These are phyloP conservation scores for Epichloe sylvatica DNA, from an alignment of 2,329 filamentous ascomycete genomes.

Conservation along the genomic window DNA sequence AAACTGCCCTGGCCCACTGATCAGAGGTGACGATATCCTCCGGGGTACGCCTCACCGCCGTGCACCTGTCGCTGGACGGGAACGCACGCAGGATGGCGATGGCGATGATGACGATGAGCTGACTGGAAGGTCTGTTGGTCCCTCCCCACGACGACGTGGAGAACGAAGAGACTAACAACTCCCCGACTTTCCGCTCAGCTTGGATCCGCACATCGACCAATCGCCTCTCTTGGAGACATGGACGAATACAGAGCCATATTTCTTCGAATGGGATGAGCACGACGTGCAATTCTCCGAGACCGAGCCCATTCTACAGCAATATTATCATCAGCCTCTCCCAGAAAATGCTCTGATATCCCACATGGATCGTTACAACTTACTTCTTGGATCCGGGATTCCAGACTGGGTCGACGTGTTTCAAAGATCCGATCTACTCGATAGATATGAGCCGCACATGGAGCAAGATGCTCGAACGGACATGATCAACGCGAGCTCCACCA, in stretches of 20 bases:
- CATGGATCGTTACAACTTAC: neutral
- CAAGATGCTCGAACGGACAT: neutral
- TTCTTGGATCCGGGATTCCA: neutral
- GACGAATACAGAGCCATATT: neutral
- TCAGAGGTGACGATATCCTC: too few species aligned
- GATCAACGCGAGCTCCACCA: neutral
- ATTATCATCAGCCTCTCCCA: neutral
- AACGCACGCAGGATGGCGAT: neutral
- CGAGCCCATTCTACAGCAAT: neutral
- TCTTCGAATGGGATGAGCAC: neutral
- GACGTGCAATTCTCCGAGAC: neutral
- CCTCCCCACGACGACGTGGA: constrained; percentile 2
- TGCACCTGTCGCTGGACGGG: neutral
- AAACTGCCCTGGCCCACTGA: neutral
- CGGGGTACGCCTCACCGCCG: neutral
- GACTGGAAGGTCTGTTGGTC: constrained; percentile 5
- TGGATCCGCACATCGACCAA: neutral
- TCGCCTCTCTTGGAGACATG: neutral
- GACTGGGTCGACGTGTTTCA: neutral
- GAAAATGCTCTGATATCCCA: neutral
- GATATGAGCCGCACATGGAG: neutral
- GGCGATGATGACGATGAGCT: neutral
- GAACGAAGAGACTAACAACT: constrained; percentile 2
- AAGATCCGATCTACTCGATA: neutral
- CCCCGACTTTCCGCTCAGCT: neutral